These are phyloP conservation scores for Porodaedalea pini DNA, from an alignment of 1,284 basidiomycete genomes.

Conservation along the genomic window DNA sequence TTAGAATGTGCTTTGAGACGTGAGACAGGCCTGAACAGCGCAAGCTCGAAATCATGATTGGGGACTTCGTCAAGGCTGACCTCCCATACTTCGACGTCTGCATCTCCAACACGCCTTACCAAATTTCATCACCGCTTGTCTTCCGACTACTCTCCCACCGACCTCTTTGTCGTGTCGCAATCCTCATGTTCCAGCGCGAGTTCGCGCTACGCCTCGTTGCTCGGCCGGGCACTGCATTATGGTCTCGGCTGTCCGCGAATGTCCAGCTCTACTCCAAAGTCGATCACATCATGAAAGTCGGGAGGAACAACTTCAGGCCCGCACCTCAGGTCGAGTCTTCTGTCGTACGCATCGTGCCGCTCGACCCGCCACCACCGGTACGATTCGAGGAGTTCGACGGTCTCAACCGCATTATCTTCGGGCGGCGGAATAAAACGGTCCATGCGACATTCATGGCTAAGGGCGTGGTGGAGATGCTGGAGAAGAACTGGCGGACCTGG, in stretches of 20 bases:
- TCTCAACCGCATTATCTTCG: constrained; percentile 87
- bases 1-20: constrained; percentile 3
- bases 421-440: constrained; percentile 86
- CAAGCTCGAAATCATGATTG: constrained; percentile 92
- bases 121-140: constrained; percentile 97
- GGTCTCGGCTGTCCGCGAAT: constrained; percentile 95
- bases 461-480: constrained; percentile 92
- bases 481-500: constrained; percentile 95
- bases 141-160: constrained; percentile 97
- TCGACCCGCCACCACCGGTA: constrained; percentile 93
- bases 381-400: constrained; percentile 99
- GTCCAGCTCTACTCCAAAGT: constrained; percentile 96
- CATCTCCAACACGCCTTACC: constrained; percentile 98
- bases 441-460: constrained; percentile 89
- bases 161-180: constrained; percentile 88
- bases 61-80: constrained; percentile 96
- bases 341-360: constrained; percentile 88
- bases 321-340: constrained; percentile 93
- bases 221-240: constrained; percentile 78
- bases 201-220: constrained; percentile 94
- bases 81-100: constrained; percentile 98
- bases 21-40: constrained; percentile 81
- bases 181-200: constrained; percentile 99
- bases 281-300: constrained; percentile 95
- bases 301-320: constrained; percentile 94